phyloP scores from a whole-genome alignment of 768 basidiomycete species.

The Calvatia gigantea region DNA sequence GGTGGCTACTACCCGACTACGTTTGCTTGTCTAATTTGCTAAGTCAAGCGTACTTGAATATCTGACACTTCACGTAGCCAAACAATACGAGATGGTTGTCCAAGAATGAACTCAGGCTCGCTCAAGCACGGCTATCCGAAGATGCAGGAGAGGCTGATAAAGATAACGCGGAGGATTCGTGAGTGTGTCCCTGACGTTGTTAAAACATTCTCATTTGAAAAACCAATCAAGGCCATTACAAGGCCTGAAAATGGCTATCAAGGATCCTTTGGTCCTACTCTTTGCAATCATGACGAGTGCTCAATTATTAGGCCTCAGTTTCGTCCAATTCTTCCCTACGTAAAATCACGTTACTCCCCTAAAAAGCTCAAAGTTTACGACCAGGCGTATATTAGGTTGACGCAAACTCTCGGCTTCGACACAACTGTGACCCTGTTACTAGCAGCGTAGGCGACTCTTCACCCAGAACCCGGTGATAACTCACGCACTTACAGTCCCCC shows the following conservation, averaged over 20 bases:
- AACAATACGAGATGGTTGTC: constrained; percentile 57
- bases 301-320: constrained; percentile 49
- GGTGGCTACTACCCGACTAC: constrained; percentile 57
- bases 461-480: neutral
- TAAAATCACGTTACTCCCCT: constrained; percentile 14
- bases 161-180: constrained; percentile 55
- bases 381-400: constrained; percentile 31
- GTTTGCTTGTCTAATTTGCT: constrained; percentile 21
- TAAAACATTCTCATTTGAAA: neutral
- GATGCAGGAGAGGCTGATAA: constrained; percentile 62
- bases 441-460: constrained; percentile 39
- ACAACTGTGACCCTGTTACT: constrained; percentile 53
- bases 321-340: constrained; percentile 54
- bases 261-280: constrained; percentile 46
- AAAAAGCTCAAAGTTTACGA: neutral
- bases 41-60: no score
- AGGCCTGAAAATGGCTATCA: constrained; percentile 50
- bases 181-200: constrained; percentile 17
- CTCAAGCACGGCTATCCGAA: constrained; percentile 62
- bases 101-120: constrained; percentile 45
- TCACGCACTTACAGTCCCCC: constrained; percentile 40
- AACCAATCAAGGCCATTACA: constrained; percentile 32
- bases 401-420: constrained; percentile 52
- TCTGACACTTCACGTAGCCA: constrained; percentile 31
- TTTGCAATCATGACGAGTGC: constrained; percentile 47